phyloP scores from a whole-genome alignment of 768 basidiomycete species.

The Pleurotus platypus region DNA sequence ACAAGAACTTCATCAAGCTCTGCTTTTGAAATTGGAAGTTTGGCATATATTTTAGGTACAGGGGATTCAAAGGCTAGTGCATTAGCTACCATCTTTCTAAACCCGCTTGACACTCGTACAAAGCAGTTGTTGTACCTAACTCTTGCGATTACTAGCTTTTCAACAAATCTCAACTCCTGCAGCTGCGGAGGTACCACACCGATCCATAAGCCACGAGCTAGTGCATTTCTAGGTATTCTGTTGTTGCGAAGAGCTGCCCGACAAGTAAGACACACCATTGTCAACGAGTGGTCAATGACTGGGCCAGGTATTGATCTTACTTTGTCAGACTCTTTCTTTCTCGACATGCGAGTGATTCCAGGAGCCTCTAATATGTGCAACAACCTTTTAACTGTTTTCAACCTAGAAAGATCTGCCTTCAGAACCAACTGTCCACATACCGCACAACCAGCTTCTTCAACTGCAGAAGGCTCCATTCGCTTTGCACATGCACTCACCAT shows the following conservation, averaged over 20 bases:
- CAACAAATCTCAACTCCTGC: conserved; percentile 18
- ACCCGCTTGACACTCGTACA: conserved; percentile 20
- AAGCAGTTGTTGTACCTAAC: conserved; percentile 24
- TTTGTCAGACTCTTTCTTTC: conserved; percentile 10
- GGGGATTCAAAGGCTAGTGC: conserved; percentile 24
- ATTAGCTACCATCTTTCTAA: conserved; percentile 24
- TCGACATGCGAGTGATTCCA: conserved; percentile 5
- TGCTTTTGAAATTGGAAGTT: conserved; percentile 15
- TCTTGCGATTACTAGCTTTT: conserved; percentile 21
- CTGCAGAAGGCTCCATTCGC: too few relatives aligned
- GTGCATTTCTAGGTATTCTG: conserved; percentile 15
- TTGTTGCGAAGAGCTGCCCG: background rate
- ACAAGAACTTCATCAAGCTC: conserved; percentile 28
- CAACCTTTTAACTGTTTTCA: conserved; percentile 1
- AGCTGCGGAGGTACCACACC: conserved; percentile 26
- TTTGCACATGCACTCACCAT: too few relatives aligned
- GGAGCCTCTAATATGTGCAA: conserved; percentile 7
- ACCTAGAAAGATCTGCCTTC: background rate
- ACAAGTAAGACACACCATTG: conserved; percentile 8
- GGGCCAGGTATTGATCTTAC: conserved; percentile 10
- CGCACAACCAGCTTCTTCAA: conserved; percentile 24
- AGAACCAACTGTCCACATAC: conserved; percentile 22
- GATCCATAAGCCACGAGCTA: conserved; percentile 31
- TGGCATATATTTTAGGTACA: conserved; percentile 18
- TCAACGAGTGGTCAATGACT: conserved; percentile 10